Conservation (phyloP, 1,284 basidiomycete species). For the Apiotrichum veenhuisii region DNA sequence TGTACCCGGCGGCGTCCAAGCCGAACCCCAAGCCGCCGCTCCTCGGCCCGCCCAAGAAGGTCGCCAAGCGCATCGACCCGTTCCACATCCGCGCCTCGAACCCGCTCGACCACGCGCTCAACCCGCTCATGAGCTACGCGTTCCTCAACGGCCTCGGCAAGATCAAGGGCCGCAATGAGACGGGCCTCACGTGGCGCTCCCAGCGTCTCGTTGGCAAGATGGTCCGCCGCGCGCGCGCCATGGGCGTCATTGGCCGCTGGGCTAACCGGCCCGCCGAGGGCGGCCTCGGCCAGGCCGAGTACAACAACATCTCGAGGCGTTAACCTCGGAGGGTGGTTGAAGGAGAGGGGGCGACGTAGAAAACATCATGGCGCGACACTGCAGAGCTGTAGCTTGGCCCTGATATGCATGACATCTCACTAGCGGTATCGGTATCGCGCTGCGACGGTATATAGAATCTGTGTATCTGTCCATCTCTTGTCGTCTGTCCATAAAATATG, state of each 20-base stretch:
- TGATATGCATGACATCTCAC: constrained; percentile 9
- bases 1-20: constrained; percentile 15
- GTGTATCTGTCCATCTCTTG: no score
- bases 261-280: constrained; percentile 23
- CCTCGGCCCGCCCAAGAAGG: constrained; percentile 34
- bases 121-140: constrained; percentile 62
- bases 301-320: neutral
- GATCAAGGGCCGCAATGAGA: constrained; percentile 67
- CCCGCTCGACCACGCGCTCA: constrained; percentile 51
- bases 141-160: constrained; percentile 83
- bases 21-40: constrained; percentile 25
- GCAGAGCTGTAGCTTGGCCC: neutral
- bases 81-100: constrained; percentile 35
- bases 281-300: constrained; percentile 17
- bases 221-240: constrained; percentile 83
- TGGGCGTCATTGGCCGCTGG: constrained; percentile 73
- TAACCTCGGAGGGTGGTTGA: neutral
- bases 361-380: neutral
- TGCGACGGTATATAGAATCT: no score
- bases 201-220: constrained; percentile 82
- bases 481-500: no score
- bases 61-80: constrained; percentile 42
- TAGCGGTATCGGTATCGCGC: neutral
- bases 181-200: constrained; percentile 71
- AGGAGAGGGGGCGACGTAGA: no score